Percentiles rank a stretch among this genome's conserved stretches.
These are phyloP conservation scores for Geotrichum ghanense DNA, from an alignment of 805 yeast genomes.

Conservation along the genomic window DNA sequence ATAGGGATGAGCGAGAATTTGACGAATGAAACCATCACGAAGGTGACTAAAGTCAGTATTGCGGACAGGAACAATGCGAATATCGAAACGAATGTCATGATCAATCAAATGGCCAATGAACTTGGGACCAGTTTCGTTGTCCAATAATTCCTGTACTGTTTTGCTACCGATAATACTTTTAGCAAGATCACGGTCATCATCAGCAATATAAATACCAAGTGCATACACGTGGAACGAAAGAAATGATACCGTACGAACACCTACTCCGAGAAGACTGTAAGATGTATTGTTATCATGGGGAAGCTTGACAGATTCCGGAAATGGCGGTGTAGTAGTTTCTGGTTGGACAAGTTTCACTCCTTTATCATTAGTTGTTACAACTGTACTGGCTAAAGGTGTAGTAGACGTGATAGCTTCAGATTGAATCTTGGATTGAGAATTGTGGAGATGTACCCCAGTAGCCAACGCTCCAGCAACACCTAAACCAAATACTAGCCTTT, in stretches of 20 bases:
- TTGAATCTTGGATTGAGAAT: neutral
- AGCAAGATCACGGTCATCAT: constrained; percentile 33
- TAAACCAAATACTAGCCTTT: neutral
- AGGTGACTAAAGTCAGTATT: constrained; percentile 87
- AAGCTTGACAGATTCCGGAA: constrained; percentile 19
- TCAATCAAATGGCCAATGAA: constrained; percentile 48
- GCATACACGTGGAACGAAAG: constrained; percentile 77
- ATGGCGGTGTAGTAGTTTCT: constrained; percentile 25
- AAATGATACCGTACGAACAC: constrained; percentile 77
- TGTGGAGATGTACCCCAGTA: neutral
- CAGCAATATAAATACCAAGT: constrained; percentile 67
- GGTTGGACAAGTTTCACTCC: constrained; percentile 17
- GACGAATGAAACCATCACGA: constrained; percentile 78
- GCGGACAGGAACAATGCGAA: constrained; percentile 75
- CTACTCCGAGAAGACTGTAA: constrained; percentile 61
- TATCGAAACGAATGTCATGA: constrained; percentile 48
- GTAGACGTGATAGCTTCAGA: neutral
- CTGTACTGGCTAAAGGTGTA: neutral
- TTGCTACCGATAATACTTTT: constrained; percentile 4
- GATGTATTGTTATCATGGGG: constrained; percentile 20
- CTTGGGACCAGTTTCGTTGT: constrained; percentile 39
- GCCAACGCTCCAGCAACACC: neutral
- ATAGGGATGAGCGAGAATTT: constrained; percentile 56
- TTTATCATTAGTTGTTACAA: neutral
- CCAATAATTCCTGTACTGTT: constrained; percentile 22